Evolutionary conservation across 2,329 filamentous ascomycete species (phyloP).

Genomic region (Arthrobotrys musiformis): DNA sequence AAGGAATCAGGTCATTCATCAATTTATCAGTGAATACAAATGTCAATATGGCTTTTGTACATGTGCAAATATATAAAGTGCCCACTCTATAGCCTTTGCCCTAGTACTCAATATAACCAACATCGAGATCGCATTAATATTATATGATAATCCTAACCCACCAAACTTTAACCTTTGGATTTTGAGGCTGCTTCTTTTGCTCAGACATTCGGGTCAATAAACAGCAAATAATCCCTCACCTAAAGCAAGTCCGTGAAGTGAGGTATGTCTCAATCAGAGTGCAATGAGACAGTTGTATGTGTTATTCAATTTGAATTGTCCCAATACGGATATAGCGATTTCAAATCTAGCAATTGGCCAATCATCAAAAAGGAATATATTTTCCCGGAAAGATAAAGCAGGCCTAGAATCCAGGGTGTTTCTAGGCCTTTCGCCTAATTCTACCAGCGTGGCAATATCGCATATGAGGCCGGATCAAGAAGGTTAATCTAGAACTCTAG

Average conservation of each 20-base stretch:
- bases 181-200: neutral
- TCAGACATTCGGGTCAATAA: neutral
- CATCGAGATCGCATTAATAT: neutral
- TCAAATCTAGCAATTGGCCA: neutral
- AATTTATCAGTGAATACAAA: too few species aligned
- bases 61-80: too few species aligned
- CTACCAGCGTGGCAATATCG: constrained; percentile 2
- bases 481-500: constrained; percentile 6
- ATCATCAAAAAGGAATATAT: neutral
- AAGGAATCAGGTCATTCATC: too few species aligned
- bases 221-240: neutral
- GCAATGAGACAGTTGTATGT: neutral
- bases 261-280: neutral
- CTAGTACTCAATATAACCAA: neutral
- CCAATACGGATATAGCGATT: neutral
- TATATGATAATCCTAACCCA: neutral
- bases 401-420: neutral
- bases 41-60: too few species aligned
- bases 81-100: too few species aligned
- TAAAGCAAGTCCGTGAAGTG: too few species aligned
- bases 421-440: constrained; percentile 3
- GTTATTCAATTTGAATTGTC: neutral
- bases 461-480: neutral
- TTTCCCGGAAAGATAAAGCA: neutral
- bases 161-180: neutral